phyloP scores from a whole-genome alignment of 148 eudicot genomes.

The Silene latifolia region DNA sequence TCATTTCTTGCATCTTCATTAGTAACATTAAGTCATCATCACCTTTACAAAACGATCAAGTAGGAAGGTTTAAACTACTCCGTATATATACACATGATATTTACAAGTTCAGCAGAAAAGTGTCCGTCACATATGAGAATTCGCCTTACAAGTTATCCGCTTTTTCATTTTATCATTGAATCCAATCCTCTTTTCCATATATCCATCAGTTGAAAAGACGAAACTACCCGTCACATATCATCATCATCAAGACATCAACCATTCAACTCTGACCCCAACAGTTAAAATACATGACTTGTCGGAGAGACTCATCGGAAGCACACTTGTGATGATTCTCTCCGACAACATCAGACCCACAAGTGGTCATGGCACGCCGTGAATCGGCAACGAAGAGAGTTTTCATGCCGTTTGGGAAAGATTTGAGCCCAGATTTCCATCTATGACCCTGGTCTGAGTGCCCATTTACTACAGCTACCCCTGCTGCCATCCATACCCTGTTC shows the following conservation, averaged over 20 bases:
- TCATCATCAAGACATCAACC: too few relatives aligned
- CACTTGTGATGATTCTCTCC: slow-evolving; percentile 25
- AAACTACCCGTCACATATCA: slow-evolving; percentile 1
- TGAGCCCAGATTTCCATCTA: slow-evolving; percentile 40
- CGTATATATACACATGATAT: too few relatives aligned
- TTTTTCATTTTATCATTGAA: too few relatives aligned
- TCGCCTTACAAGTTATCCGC: too few relatives aligned
- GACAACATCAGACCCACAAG: slow-evolving; percentile 12
- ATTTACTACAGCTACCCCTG: slow-evolving; percentile 51
- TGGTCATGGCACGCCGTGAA: slow-evolving; percentile 8
- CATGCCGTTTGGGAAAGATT: slow-evolving; percentile 12
- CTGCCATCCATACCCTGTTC: slow-evolving; percentile 45
- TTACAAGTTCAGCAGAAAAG: too few relatives aligned
- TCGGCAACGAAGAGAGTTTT: slow-evolving; percentile 15
- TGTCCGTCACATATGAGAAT: too few relatives aligned
- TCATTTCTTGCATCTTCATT: too few relatives aligned
- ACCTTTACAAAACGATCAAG: too few relatives aligned
- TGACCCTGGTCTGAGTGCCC: slow-evolving; percentile 44
- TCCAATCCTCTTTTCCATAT: too few relatives aligned
- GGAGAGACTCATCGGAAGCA: slow-evolving; percentile 48
- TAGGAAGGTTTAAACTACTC: too few relatives aligned
- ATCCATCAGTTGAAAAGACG: not conserved
- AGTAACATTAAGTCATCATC: too few relatives aligned
- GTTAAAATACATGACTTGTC: slow-evolving; percentile 59
- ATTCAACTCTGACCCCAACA: slow-evolving; percentile 63